phyloP scores from a whole-genome alignment of 768 basidiomycete species.

The Exsudoporus frostii region DNA sequence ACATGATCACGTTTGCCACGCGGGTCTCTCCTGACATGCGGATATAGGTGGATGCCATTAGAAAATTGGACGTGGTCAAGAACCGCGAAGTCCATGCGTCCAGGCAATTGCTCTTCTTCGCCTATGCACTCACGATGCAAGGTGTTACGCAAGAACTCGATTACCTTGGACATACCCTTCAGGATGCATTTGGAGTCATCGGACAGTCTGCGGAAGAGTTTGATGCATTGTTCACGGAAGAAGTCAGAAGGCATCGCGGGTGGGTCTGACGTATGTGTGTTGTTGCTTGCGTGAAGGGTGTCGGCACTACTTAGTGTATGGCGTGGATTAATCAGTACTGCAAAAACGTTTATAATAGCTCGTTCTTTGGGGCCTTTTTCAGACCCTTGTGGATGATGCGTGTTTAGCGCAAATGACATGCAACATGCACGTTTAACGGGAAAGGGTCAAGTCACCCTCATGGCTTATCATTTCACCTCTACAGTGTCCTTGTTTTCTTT shows the following conservation, averaged over 20 bases:
- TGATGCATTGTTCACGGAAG: conserved; percentile 63
- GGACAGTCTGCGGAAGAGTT: conserved; percentile 80
- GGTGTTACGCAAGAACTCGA: conserved; percentile 91
- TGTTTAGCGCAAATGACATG: background rate
- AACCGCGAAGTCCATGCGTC: conserved; percentile 78
- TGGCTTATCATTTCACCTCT: background rate
- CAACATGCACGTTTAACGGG: conserved; percentile 9
- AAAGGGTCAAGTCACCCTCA: conserved; percentile 1
- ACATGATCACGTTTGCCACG: background rate
- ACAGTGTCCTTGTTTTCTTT: background rate
- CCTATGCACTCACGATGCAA: conserved; percentile 92
- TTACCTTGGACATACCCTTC: conserved; percentile 71
- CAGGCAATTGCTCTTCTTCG: conserved; percentile 86
- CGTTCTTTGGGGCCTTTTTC: background rate
- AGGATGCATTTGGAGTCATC: conserved; percentile 91
- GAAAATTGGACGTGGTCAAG: conserved; percentile 84
- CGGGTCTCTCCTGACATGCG: background rate
- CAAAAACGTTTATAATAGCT: conserved; percentile 1
- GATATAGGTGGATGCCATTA: conserved; percentile 72
- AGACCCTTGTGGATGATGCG: conserved; percentile 9
- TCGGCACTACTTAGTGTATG: background rate
- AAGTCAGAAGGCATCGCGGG: background rate
- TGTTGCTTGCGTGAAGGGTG: background rate
- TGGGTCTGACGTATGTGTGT: conserved; percentile 13
- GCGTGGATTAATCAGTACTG: background rate